Evolutionary conservation across 2,329 filamentous ascomycete species (phyloP), one percentile per base, ranked within the genome.

Genomic region (Trichothecium roseum): DNA sequence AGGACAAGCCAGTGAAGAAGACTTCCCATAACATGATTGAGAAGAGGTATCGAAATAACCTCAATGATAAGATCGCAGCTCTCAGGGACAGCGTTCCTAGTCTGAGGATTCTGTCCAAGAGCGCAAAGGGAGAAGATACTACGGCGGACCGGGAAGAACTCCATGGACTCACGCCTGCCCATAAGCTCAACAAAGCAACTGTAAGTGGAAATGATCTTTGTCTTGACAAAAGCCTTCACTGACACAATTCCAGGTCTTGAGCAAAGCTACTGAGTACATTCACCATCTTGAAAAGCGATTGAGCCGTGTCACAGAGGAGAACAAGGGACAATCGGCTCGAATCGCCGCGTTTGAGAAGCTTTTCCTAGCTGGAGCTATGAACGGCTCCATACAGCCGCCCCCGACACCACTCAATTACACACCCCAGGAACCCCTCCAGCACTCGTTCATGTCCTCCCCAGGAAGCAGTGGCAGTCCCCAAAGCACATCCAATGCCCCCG

Each of bases 21-120:
- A 93, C 88, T 22, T 87, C 89, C 3, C 89, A 96, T 61, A 96
- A 95, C 59, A 91, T 96, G 72, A 95, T 96, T 43, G 89, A 96
- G 63, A 96, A 95, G 69, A 71, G 89, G 45, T 96, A 96, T 58
- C 80, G 89, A 49, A 94, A 85, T 36, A 96, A 96, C 52, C 69
- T 96, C 38, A 96, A 96, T 53, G 89, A 95, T 54, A 96, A 96
- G 64, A 96, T 96, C 49, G 83, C 87, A 31, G 87, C 88, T 39
- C 65, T 96, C 42, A 74, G 88, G 47, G 87, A 95, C 56, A 94
- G 86, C 51, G 87, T 96, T 12, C 89, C 89, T 2, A 93, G 84
- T 56, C 65, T 96, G 38, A 78, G 88, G 33, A 84, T 87, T 47
- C 85, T 88, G 74, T 78, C 78, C 27, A 85, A 84, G 62, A 81